Percentiles rank a stretch among this genome's conserved stretches.
Evolutionary conservation across 2,329 filamentous ascomycete species (phyloP).

Genomic region (Dactylellina drechsleri): DNA sequence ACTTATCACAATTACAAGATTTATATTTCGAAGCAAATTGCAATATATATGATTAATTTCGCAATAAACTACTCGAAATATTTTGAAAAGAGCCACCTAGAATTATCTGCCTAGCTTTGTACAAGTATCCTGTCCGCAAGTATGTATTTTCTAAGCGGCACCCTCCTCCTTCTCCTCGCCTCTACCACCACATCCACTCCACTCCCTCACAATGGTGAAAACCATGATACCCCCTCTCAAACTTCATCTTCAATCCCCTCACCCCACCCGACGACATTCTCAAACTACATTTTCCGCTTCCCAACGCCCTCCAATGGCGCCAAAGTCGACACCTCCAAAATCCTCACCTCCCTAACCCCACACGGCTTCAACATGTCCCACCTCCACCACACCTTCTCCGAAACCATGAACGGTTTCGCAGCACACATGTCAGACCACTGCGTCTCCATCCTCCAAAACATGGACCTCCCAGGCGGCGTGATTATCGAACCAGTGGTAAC

Average conservation of each 20-base stretch:
- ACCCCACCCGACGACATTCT: constrained; percentile 34
- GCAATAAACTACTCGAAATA: no score
- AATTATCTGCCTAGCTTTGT: background rate
- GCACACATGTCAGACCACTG: constrained; percentile 56
- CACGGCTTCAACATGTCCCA: constrained; percentile 47
- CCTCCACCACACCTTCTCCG: constrained; percentile 33
- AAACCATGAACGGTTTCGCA: constrained; percentile 57
- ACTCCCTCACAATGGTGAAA: constrained; percentile 16
- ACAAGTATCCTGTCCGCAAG: background rate
- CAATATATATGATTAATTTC: no score
- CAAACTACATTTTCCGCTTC: constrained; percentile 50
- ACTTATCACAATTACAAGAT: no score
- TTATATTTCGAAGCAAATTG: no score
- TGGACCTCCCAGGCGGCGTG: constrained; percentile 32
- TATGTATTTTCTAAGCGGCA: constrained; percentile 2
- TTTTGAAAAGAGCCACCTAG: no score
- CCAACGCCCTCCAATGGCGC: background rate
- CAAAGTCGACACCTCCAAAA: constrained; percentile 36
- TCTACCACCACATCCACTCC: constrained; percentile 21
- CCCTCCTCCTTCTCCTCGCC: constrained; percentile 22
- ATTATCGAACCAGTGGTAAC: constrained; percentile 43
- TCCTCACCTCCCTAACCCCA: constrained; percentile 38
- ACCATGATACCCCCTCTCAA: constrained; percentile 4
- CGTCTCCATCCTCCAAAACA: constrained; percentile 42
- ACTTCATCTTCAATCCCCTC: background rate